Conservation (phyloP, 441 rosid species). For the Croton setiger region DNA sequence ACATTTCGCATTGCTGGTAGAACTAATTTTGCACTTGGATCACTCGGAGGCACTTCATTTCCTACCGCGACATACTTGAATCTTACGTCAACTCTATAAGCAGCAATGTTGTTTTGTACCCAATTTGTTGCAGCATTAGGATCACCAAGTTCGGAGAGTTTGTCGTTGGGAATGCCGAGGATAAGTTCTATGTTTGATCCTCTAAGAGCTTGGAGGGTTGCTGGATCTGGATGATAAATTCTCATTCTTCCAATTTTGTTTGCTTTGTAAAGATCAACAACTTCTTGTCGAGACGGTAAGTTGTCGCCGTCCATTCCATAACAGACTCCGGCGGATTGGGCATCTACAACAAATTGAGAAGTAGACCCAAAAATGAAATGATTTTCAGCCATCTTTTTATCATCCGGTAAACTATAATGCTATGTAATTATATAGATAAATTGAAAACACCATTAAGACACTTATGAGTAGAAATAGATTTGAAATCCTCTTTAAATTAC, state of each 20-base stretch:
- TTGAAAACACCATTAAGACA: too few relatives aligned
- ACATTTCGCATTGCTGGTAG: conserved; percentile 33
- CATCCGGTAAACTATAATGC: too few relatives aligned
- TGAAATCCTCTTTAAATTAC: too few relatives aligned
- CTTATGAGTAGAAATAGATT: too few relatives aligned
- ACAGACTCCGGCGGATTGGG: conserved; percentile 34
- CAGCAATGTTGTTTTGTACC: conserved; percentile 33
- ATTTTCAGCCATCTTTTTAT: too few relatives aligned
- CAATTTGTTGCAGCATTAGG: conserved; percentile 26
- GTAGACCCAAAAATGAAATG: background rate
- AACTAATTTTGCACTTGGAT: conserved; percentile 21
- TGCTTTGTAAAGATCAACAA: conserved; percentile 19
- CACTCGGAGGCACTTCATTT: conserved; percentile 31
- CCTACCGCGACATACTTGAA: conserved; percentile 37
- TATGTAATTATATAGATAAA: too few relatives aligned
- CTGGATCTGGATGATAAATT: conserved; percentile 38
- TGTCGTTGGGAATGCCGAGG: conserved; percentile 28
- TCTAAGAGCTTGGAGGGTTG: conserved; percentile 39
- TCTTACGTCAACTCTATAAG: conserved; percentile 27
- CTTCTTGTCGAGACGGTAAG: conserved; percentile 33
- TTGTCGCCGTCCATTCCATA: conserved; percentile 35
- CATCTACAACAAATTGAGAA: conserved; percentile 15
- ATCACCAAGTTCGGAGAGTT: conserved; percentile 22
- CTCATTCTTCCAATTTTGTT: conserved; percentile 35
- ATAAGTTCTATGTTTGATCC: conserved; percentile 44